Evolutionary conservation across 2,329 filamentous ascomycete genomes (phyloP).

Genomic region (Ambrosiella cleistominuta): DNA sequence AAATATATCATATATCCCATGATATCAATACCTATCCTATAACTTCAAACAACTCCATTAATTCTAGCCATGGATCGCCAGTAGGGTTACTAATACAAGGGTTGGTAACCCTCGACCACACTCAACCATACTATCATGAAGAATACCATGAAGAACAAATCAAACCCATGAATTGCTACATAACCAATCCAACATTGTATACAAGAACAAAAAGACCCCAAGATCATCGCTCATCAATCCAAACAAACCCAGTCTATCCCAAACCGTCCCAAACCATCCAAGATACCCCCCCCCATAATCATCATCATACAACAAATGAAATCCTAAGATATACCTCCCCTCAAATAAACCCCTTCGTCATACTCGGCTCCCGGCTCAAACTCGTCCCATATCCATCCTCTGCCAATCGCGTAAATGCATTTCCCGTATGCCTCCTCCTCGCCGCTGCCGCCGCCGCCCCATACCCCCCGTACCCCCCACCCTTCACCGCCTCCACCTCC

Average conservation of each 20-base stretch:
- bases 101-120: too few relatives aligned
- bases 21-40: too few relatives aligned
- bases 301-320: neutral
- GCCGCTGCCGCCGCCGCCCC: conserved; percentile 25
- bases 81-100: too few relatives aligned
- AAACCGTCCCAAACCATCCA: neutral
- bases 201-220: neutral
- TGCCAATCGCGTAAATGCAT: conserved; percentile 20
- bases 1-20: too few relatives aligned
- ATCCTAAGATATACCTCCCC: neutral
- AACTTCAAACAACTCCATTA: too few relatives aligned
- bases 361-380: conserved; percentile 43
- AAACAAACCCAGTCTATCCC: neutral
- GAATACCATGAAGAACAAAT: too few relatives aligned
- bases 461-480: conserved; percentile 22
- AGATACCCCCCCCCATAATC: neutral
- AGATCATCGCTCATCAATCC: neutral
- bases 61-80: too few relatives aligned
- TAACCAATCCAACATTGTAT: neutral
- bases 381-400: conserved; percentile 35
- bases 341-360: conserved; percentile 65
- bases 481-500: conserved; percentile 56
- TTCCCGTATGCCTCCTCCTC: conserved; percentile 26
- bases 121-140: too few relatives aligned
- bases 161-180: neutral